phyloP scores from a whole-genome alignment of 176 grass and related monocot genomes.

The Hsuehochloa calcarea region DNA sequence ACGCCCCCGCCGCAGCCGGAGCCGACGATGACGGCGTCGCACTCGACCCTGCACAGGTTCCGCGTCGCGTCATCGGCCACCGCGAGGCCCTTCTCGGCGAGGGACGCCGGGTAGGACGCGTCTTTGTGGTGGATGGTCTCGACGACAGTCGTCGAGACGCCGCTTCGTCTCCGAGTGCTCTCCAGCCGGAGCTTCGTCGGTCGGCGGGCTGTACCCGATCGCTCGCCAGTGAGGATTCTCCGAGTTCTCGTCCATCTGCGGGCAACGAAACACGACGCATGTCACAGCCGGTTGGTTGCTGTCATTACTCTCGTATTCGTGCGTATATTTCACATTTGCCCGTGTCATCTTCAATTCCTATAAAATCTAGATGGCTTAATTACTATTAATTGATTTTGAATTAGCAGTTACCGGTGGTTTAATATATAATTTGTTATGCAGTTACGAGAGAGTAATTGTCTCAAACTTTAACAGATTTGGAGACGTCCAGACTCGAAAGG shows the following conservation, averaged over 20 bases:
- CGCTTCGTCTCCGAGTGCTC: slow-evolving; percentile 28
- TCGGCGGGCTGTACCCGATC: slow-evolving; percentile 62
- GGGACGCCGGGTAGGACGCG: slow-evolving; percentile 40
- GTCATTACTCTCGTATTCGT: not conserved
- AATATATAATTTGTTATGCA: too few species aligned
- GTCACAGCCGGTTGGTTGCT: not conserved
- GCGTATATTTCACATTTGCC: not conserved
- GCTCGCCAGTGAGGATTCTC: slow-evolving; percentile 74
- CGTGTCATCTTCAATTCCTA: not conserved
- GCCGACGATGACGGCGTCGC: slow-evolving; percentile 69
- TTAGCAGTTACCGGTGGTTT: too few species aligned
- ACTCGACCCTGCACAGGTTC: slow-evolving; percentile 44
- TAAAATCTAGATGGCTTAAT: not conserved
- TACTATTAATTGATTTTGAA: too few species aligned
- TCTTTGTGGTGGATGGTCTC: slow-evolving; percentile 58
- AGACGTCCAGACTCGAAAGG: too few species aligned
- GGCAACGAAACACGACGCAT: not conserved
- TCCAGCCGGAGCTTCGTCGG: slow-evolving; percentile 18
- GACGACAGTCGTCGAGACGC: slow-evolving; percentile 65
- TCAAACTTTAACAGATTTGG: too few species aligned
- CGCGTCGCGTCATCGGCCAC: slow-evolving; percentile 21
- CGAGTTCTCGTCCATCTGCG: slow-evolving; percentile 68
- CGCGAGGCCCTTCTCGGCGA: slow-evolving; percentile 46
- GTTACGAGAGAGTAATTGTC: too few species aligned
- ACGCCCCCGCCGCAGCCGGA: slow-evolving; percentile 88